Evolutionary conservation across 2,329 filamentous ascomycete genomes (phyloP).

Genomic region (Magnaporthiopsis poae): DNA sequence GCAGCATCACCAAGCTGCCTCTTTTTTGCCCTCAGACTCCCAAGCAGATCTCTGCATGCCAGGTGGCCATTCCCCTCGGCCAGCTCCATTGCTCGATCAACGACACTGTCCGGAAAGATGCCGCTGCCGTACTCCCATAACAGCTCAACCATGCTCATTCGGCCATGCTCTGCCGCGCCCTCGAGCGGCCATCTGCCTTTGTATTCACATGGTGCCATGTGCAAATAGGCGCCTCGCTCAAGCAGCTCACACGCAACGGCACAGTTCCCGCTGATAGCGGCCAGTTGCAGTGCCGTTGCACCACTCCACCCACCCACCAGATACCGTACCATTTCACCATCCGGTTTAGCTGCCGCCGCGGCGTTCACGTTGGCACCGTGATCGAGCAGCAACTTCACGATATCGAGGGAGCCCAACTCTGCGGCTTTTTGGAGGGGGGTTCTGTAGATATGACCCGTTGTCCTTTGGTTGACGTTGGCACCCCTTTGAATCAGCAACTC

Average conservation of each 20-base stretch:
- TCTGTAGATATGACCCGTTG: background rate
- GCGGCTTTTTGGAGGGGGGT: conserved; percentile 1
- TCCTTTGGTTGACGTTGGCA: background rate
- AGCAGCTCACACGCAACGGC: background rate
- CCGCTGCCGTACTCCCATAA: background rate
- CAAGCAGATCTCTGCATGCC: background rate
- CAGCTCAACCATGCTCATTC: background rate
- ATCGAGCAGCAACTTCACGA: background rate
- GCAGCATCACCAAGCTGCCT: background rate
- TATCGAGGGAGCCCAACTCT: background rate
- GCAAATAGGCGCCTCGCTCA: background rate
- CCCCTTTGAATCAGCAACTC: background rate
- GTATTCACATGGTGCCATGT: background rate
- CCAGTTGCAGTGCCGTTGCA: background rate
- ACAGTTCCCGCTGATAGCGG: background rate
- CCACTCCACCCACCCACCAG: no score
- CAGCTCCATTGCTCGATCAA: background rate
- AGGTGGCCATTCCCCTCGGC: background rate
- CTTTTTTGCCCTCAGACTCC: background rate
- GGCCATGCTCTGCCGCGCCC: background rate
- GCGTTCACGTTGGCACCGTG: background rate
- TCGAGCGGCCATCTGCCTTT: background rate
- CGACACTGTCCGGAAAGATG: background rate
- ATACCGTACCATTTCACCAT: no score
- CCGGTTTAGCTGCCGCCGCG: background rate